Evolutionary conservation across 2,329 filamentous ascomycete genomes (phyloP).

Genomic region (Aspergillus sojae): DNA sequence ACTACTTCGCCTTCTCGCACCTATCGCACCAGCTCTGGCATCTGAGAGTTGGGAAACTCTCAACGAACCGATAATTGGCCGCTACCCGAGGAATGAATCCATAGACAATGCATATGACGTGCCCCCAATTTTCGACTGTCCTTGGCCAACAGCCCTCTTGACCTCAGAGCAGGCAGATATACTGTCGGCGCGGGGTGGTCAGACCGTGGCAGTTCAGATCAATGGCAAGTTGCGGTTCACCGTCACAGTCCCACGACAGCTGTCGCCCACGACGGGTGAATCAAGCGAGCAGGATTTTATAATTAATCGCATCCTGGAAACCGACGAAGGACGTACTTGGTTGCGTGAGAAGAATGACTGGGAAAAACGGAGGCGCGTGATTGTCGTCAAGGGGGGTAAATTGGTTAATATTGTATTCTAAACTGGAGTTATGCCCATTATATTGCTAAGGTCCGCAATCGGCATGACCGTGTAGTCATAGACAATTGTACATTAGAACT

Average conservation of each 20-base stretch:
- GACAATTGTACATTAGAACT: constrained; percentile 4
- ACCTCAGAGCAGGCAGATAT: constrained; percentile 41
- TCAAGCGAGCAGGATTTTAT: constrained; percentile 58
- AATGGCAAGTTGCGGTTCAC: constrained; percentile 77
- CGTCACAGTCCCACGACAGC: constrained; percentile 62
- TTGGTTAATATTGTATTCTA: constrained; percentile 73
- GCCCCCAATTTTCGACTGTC: constrained; percentile 46
- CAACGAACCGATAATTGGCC: constrained; percentile 26
- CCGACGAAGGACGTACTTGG: constrained; percentile 61
- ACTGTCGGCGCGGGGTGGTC: constrained; percentile 54
- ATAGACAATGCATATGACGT: constrained; percentile 8
- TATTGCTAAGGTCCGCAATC: background rate
- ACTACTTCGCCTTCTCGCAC: constrained; percentile 73
- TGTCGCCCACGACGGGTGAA: constrained; percentile 38
- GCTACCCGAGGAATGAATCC: constrained; percentile 4
- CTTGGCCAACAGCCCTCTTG: constrained; percentile 61
- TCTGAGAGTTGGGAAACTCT: constrained; percentile 78
- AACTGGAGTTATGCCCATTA: constrained; percentile 8
- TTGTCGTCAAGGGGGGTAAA: constrained; percentile 68
- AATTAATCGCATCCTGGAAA: constrained; percentile 61
- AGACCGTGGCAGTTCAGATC: constrained; percentile 67
- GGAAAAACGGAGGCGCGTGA: constrained; percentile 61
- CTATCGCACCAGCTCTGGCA: constrained; percentile 76
- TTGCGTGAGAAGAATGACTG: constrained; percentile 54
- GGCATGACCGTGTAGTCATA: constrained; percentile 5